A percentile compares a stretch with the other conserved stretches of the same genome.
Conservation (phyloP, 2,329 filamentous ascomycete species). For the Gyromitra esculenta region DNA sequence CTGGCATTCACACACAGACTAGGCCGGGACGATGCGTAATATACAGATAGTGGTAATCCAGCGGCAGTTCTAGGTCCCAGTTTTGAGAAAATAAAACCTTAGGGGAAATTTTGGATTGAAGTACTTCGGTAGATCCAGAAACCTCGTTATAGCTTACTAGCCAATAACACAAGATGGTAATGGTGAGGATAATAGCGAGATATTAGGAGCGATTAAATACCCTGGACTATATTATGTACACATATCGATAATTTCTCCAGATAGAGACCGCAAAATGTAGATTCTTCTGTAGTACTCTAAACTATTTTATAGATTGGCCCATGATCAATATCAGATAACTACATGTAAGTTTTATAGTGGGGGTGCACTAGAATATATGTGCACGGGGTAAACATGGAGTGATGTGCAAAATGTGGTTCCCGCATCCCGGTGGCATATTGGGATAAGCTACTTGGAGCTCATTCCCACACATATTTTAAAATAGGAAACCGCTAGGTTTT, state of each 20-base stretch:
- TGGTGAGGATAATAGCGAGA: not conserved
- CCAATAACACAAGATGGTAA: not conserved
- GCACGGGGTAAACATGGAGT: not conserved
- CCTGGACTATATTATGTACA: too few relatives aligned
- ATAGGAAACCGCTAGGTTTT: not conserved
- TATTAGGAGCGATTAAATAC: not conserved
- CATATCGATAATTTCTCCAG: not conserved
- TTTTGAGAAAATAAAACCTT: not conserved
- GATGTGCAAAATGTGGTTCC: not conserved
- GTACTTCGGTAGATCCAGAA: not conserved
- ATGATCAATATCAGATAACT: not conserved
- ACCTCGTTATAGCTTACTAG: not conserved
- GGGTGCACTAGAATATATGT: not conserved
- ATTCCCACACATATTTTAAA: not conserved
- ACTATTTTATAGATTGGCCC: not conserved
- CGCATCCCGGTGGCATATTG: too few relatives aligned
- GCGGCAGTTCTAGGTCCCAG: too few relatives aligned
- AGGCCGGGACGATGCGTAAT: not conserved
- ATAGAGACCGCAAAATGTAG: not conserved
- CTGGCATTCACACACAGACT: not conserved
- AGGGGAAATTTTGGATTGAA: not conserved
- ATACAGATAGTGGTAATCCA: not conserved
- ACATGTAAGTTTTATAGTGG: too few relatives aligned
- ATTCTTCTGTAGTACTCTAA: not conserved
- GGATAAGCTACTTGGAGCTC: not conserved